phyloP scores from a whole-genome alignment of 495 filamentous ascomycete genomes.

The Penicillium coffeae region DNA sequence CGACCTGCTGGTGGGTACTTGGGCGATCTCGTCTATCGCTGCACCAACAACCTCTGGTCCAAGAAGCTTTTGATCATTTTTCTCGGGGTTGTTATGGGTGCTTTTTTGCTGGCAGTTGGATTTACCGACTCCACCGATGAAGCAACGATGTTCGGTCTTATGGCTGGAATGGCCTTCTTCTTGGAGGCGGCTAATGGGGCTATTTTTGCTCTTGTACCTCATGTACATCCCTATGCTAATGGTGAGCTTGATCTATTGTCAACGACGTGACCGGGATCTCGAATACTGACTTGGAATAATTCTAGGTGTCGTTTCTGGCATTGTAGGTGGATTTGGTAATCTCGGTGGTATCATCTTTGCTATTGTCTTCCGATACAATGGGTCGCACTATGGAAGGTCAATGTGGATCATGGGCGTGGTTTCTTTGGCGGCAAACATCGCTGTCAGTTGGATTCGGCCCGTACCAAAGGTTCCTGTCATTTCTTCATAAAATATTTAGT shows the following conservation, averaged over 20 bases:
- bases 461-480: constrained; percentile 45
- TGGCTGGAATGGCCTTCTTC: constrained; percentile 74
- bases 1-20: constrained; percentile 72
- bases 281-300: not conserved
- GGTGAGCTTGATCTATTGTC: no score
- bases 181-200: constrained; percentile 80
- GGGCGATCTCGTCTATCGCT: constrained; percentile 66
- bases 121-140: constrained; percentile 54
- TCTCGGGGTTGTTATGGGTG: constrained; percentile 61
- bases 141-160: constrained; percentile 69
- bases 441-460: constrained; percentile 67
- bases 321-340: constrained; percentile 77
- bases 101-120: constrained; percentile 68
- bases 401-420: constrained; percentile 85
- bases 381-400: constrained; percentile 58
- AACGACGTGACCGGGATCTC: no score
- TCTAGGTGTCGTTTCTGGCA: constrained; percentile 67
- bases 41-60: constrained; percentile 58
- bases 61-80: constrained; percentile 72
- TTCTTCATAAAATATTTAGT: constrained; percentile 5
- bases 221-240: constrained; percentile 74
- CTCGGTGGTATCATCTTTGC: constrained; percentile 83
- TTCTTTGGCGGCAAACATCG: constrained; percentile 61
- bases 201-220: constrained; percentile 81
- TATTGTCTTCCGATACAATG: constrained; percentile 77